Evolutionary conservation across 129 eudicot genomes (phyloP).

Genomic region (Chrysanthemum makinoi): DNA sequence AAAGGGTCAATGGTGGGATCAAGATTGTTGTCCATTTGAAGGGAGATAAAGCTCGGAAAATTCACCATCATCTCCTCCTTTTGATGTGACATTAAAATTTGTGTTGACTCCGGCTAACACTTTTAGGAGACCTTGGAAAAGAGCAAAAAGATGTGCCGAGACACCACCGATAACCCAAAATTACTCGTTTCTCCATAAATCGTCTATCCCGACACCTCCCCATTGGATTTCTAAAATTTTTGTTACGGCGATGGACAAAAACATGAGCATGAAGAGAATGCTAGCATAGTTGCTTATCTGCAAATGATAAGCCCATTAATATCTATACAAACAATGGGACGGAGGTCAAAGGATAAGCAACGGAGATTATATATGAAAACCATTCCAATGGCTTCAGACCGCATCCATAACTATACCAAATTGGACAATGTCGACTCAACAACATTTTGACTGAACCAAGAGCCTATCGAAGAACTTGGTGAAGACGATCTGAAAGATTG

Average conservation of each 20-base stretch:
- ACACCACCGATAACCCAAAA: conserved; percentile 85
- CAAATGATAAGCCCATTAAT: not conserved
- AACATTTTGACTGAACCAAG: conserved; percentile 86
- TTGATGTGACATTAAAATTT: too few relatives aligned
- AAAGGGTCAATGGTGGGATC: conserved; percentile 60
- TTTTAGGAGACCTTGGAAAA: conserved; percentile 78
- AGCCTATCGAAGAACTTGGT: conserved; percentile 95
- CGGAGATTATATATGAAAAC: conserved; percentile 77
- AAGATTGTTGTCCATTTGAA: conserved; percentile 78
- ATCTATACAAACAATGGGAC: conserved; percentile 59
- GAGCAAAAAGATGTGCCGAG: conserved; percentile 69
- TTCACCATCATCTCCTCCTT: too few relatives aligned
- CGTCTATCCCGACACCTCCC: conserved; percentile 71
- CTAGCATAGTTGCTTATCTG: conserved; percentile 85
- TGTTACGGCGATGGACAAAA: conserved; percentile 65
- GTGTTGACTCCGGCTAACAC: conserved; percentile 81
- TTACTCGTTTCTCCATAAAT: conserved; percentile 81
- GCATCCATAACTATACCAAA: conserved; percentile 85
- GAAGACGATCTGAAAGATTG: conserved; percentile 88
- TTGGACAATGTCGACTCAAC: conserved; percentile 84
- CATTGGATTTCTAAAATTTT: conserved; percentile 75
- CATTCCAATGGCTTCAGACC: conserved; percentile 87
- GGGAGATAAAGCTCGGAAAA: not conserved
- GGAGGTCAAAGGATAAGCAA: conserved; percentile 79
- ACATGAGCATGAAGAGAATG: conserved; percentile 66